A percentile compares a stretch with the other conserved stretches of the same genome.
Conservation (phyloP, 2,329 filamentous ascomycete species). For the Colletotrichum filicis region DNA sequence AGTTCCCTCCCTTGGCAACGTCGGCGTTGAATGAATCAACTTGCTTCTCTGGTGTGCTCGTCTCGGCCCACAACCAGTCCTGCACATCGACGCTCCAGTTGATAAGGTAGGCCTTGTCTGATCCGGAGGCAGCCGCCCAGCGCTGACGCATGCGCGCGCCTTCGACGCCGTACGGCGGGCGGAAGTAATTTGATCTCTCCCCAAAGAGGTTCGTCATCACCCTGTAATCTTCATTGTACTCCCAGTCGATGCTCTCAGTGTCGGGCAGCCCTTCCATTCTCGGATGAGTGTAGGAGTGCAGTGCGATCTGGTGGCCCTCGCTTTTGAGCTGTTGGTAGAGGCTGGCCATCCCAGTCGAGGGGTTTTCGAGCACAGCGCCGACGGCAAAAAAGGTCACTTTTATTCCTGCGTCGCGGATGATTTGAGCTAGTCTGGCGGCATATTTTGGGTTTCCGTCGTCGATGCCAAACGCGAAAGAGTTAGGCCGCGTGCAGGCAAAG, state of each 20-base stretch:
- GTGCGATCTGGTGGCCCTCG: constrained; percentile 74
- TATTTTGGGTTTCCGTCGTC: constrained; percentile 71
- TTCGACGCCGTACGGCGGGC: constrained; percentile 75
- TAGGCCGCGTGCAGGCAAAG: constrained; percentile 73
- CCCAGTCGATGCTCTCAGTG: constrained; percentile 68
- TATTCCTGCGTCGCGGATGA: constrained; percentile 69
- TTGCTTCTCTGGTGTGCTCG: constrained; percentile 72
- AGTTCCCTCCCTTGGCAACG: constrained; percentile 68
- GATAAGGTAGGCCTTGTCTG: constrained; percentile 67
- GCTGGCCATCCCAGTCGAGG: constrained; percentile 68
- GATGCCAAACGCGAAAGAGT: constrained; percentile 78
- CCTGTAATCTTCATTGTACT: constrained; percentile 67
- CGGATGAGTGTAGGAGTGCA: constrained; percentile 78
- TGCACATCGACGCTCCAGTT: constrained; percentile 79
- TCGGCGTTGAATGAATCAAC: constrained; percentile 73
- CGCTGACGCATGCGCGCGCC: constrained; percentile 74
- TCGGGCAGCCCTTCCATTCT: constrained; percentile 69
- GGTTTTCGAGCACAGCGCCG: constrained; percentile 69
- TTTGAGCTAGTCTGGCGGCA: constrained; percentile 59
- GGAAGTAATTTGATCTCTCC: constrained; percentile 65
- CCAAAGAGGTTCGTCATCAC: constrained; percentile 55
- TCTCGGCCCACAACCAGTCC: constrained; percentile 76
- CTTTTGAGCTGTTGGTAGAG: constrained; percentile 72
- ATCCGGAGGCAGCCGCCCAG: constrained; percentile 62
- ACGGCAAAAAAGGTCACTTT: constrained; percentile 79